Base-by-base conservation (phyloP, 805 yeast species). In the Torulaspora microellipsoides region DNA sequence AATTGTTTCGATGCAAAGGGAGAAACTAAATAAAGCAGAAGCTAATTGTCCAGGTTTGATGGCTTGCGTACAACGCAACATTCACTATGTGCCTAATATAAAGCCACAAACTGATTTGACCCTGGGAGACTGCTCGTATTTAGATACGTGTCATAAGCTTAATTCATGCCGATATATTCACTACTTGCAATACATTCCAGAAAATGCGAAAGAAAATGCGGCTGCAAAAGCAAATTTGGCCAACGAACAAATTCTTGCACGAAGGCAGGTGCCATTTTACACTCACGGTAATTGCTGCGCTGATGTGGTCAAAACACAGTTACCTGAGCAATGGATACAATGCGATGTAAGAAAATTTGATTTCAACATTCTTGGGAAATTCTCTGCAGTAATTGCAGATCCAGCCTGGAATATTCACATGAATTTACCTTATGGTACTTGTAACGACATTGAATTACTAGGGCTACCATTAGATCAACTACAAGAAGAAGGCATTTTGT, bases 321-420 rank as follows among this genome's bases (percentile, higher is more conserved):
- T 65, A 13, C 85, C 90, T 1, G 70, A 89, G 1, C 97, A 89
- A 65, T 86, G 95, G 93, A 85, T 90, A 47, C 77, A 78, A 44
- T 87, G 95, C 62, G 96, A 90, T 64, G 81, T 90, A 14, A 71
- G 88, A 28, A 70, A 75, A 38, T 71, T 90, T 43, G 89, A 91
- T 52, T 80, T 91, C 55, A 66, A 61, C 15, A 66, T 77, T 6
- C 64, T 90, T 44, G 96, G 97, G 2, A 80, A 83, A 65, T 85
- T 85, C 67, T 89, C 83, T 31, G 88, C 82, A 2, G 80, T 90
- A 10, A 77, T 91, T 42, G 91, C 95, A 0, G 98, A 90, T 62
- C 96, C 96, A 3, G 93, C 96, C 7, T 90, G 98, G 98, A 90
- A 88, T 51, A 90, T 90, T 50, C 96, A 90, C 66, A 89, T 86